Evolutionary conservation across 192 early-diverging fungal genomes (phyloP), one percentile per base, ranked within the genome.

Genomic region (Linnemannia exigua): DNA sequence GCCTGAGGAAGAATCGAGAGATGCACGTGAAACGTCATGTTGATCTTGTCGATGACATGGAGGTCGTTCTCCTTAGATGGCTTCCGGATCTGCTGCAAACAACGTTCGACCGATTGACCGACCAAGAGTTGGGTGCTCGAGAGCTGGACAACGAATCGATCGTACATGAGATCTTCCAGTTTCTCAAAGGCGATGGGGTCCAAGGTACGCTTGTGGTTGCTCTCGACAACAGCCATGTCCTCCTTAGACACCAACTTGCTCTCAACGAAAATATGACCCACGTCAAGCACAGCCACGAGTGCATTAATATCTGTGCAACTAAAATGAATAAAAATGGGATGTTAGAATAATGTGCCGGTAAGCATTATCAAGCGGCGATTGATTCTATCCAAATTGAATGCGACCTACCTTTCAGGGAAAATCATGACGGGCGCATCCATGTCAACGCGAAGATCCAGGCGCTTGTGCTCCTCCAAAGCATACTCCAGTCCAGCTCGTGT

Each of bases 371-470:
- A 28, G 7, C 33, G 25, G 1, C 67, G 1, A 17, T 17, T 36
- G 41, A 61, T 63, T n/a, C n/a, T 9, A 75, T 31, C 4, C 58
- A 15, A 31, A 31, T 63, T 17, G 5, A 50, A 33, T 4, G 12
- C 7, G 16, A 31, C 85, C 38, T 89, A 91, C 82, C 92, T 89
- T 77, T 95, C 92, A 1, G 97, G 98, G 33, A 99, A 91, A 22
- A 98, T 91, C 89, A 99, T 93, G 61, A 99, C 95, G 3, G 99
- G 99, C 6, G 99, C 99, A 79, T 98, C 96, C 88, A 98, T 93
- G 76, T 99, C 98, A n/a, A 99, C 92, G 58, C 95, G 93, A 15
- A 99, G 88, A 88, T 98, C 97, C 3, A 97, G 79, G 3, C 97
- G 97, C 69, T 95, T 97, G 88, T 99, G 97, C 79, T 96, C 92